These are phyloP conservation scores for Suhomyces bokatorum DNA, from an alignment of 1,139 yeast genomes.

Conservation along the genomic window DNA sequence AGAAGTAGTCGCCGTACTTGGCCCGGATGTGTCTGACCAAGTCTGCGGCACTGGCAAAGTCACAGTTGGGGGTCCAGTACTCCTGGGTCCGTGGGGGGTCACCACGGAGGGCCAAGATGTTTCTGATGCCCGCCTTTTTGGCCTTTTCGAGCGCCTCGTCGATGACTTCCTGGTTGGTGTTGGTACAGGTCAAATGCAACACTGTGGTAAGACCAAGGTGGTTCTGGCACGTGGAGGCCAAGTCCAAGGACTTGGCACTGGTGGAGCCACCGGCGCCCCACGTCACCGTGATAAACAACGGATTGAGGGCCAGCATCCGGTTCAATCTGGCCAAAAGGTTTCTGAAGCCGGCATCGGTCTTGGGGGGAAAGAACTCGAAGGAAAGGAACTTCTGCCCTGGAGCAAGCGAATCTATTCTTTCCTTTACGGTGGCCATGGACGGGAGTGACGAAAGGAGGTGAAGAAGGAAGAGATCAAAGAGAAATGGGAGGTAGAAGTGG, in stretches of 20 bases:
- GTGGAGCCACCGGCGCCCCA: conserved; percentile 99
- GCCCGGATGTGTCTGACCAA: conserved; percentile 73
- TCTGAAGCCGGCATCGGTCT: conserved; percentile 82
- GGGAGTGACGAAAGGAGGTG: not conserved
- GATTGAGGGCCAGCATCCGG: conserved; percentile 86
- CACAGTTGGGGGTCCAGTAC: conserved; percentile 57
- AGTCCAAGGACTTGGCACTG: conserved; percentile 77
- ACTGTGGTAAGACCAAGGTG: conserved; percentile 84
- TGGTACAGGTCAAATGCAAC: conserved; percentile 93
- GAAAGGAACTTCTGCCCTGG: conserved; percentile 70
- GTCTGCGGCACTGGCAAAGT: conserved; percentile 77
- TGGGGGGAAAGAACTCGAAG: conserved; percentile 96
- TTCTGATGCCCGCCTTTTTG: conserved; percentile 73
- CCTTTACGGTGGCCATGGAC: conserved; percentile 48
- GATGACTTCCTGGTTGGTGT: conserved; percentile 73
- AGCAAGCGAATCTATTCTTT: conserved; percentile 51
- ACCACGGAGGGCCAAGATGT: conserved; percentile 90
- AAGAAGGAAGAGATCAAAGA: not conserved
- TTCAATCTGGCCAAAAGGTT: conserved; percentile 82
- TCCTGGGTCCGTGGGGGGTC: conserved; percentile 92
- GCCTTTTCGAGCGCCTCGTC: conserved; percentile 79
- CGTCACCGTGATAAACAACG: conserved; percentile 86
- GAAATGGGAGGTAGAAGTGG: not conserved
- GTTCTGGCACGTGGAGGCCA: conserved; percentile 75
- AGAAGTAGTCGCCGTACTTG: conserved; percentile 71